phyloP scores from a whole-genome alignment of 1,139 yeast species.

The Lodderomyces oxycetoniae region DNA sequence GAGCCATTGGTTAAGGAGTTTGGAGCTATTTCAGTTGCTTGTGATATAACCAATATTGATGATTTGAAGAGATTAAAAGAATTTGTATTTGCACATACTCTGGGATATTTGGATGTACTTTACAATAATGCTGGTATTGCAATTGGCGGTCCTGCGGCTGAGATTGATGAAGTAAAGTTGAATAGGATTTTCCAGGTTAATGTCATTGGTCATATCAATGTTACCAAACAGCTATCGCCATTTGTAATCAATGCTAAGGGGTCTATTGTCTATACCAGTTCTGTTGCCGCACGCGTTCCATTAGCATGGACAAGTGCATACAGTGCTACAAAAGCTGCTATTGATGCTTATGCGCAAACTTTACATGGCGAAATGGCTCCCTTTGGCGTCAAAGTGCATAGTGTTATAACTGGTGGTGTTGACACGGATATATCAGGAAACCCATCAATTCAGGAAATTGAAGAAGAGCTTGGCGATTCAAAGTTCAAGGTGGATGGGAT shows the following conservation, averaged over 20 bases:
- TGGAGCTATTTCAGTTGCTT: conserved; percentile 28
- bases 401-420: conserved; percentile 40
- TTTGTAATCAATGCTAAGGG: conserved; percentile 34
- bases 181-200: conserved; percentile 28
- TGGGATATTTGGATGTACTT: conserved; percentile 27
- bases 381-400: conserved; percentile 34
- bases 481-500: conserved; percentile 29
- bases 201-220: conserved; percentile 34
- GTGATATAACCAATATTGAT: conserved; percentile 30
- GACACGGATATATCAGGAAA: conserved; percentile 30
- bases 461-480: conserved; percentile 12
- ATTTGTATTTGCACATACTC: conserved; percentile 21
- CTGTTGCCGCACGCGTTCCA: conserved; percentile 35
- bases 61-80: conserved; percentile 24
- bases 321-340: conserved; percentile 54
- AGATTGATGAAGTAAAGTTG: conserved; percentile 24
- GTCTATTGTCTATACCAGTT: conserved; percentile 31
- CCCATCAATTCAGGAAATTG: conserved; percentile 4
- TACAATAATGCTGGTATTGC: conserved; percentile 36
- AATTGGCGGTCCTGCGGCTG: conserved; percentile 30
- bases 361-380: conserved; percentile 57
- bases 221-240: conserved; percentile 31
- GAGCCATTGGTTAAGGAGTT: conserved; percentile 25
- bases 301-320: conserved; percentile 33
- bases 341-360: conserved; percentile 63